Percentiles rank a stretch among this genome's conserved stretches.
Evolutionary conservation across 345 rosid genomes (phyloP).

Genomic region (Cardiospermum halicacabum): DNA sequence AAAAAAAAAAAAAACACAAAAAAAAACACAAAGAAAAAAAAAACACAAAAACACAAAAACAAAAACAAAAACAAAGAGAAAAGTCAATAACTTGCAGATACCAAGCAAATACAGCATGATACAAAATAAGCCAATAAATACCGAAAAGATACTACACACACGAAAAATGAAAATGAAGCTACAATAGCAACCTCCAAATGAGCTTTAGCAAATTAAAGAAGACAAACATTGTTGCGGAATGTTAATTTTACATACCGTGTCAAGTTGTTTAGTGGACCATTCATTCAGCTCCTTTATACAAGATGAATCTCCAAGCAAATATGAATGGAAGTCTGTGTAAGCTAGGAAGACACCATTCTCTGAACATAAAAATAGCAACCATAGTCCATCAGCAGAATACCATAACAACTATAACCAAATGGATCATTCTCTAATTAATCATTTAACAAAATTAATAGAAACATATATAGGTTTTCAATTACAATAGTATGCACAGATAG

Average conservation of each 20-base stretch:
- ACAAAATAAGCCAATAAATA: slow-evolving; percentile 12
- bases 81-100: no score
- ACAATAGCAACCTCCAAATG: neutral
- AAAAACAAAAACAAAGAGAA: no score
- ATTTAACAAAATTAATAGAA: neutral
- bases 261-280: slow-evolving; percentile 89
- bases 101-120: no score
- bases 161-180: no score
- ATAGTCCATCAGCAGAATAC: slow-evolving; percentile 7
- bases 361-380: slow-evolving; percentile 27
- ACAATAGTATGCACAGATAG: neutral
- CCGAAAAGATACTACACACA: no score
- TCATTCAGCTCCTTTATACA: slow-evolving; percentile 78
- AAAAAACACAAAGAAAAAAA: no score
- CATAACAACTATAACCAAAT: neutral
- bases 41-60: no score
- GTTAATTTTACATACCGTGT: slow-evolving; percentile 52
- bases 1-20: no score
- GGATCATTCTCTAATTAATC: neutral
- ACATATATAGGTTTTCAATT: neutral
- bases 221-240: neutral
- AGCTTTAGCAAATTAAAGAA: neutral
- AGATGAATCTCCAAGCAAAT: slow-evolving; percentile 82
- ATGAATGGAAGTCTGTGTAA: slow-evolving; percentile 83
- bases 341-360: slow-evolving; percentile 85